Base-by-base conservation (phyloP, 768 basidiomycete genomes). In the Auriscalpium microsporum region DNA sequence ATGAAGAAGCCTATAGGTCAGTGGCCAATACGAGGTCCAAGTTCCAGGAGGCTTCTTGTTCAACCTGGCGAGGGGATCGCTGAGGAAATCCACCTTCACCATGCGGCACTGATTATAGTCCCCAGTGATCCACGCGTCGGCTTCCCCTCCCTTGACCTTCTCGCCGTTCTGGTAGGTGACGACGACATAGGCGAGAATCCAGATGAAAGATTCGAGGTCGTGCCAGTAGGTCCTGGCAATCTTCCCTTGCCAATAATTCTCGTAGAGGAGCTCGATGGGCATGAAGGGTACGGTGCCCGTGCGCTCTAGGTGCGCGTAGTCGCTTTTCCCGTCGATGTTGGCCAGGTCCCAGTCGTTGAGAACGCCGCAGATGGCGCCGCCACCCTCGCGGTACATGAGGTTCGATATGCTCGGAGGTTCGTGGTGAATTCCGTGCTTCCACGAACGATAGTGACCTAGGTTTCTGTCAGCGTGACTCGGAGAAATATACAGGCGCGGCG, bases 341-440 rank as follows among this genome's bases (percentile, higher is more conserved):
- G 19, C 38, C 11, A 42, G 10, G 36, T 52, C 51, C 51, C 51
- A 52, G 51, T 52, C 51, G 40, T 52, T 42, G 37, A 52, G 51
- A 21, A 52, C 38, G 13, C 51, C 51, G 16, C 17, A 8, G 4
- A 28, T 14, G 10, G 21, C 51, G 33, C 34, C 42, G 8, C 8
- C 8, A 17, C 10, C 1, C 19, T 23, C 17, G 17, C 38, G 7
- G 21, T 42, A 23, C 51, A 52, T 42, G 9, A 52, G 51, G 33
- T 52, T 52, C 3, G 14, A 5, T 1, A 28, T 16, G 51, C 38
- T 52, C 13, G 37, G 51, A 45, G 40, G 38, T 16, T 23, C 16
- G 14, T 44, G 40, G 7, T n/a, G 19, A 8, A 52, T 44, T 37
- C 4, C 21, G 46, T 13, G 21, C 23, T 28, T 17, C 46, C 46